phyloP scores from a whole-genome alignment of 768 basidiomycete genomes.

The Boletellus sp. region DNA sequence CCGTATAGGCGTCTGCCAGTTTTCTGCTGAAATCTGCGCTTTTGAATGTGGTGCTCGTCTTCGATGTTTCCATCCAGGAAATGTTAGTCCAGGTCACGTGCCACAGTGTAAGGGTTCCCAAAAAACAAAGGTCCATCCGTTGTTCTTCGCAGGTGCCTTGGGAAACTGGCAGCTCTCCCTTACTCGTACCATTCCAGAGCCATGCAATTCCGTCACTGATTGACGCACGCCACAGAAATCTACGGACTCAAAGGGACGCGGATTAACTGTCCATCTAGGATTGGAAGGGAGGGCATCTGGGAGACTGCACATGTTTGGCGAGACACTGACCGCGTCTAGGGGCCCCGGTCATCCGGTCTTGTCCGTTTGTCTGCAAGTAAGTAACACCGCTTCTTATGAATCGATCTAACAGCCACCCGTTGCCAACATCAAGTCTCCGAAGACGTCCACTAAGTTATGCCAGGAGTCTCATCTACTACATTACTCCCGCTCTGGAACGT shows the following conservation, averaged over 20 bases:
- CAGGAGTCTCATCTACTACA: constrained; percentile 86
- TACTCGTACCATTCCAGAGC: too few relatives aligned
- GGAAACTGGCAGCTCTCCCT: too few relatives aligned
- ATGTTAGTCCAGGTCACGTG: too few relatives aligned
- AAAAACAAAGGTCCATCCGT: too few relatives aligned
- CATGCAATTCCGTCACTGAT: too few relatives aligned
- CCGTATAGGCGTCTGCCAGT: too few relatives aligned
- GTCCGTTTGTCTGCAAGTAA: neutral
- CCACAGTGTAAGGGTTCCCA: too few relatives aligned
- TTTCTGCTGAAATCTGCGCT: too few relatives aligned
- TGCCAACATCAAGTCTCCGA: constrained; percentile 70
- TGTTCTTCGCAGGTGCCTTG: too few relatives aligned
- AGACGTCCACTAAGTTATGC: constrained; percentile 92
- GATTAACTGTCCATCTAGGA: constrained; percentile 67
- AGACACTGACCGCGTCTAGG: constrained; percentile 81
- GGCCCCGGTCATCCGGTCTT: constrained; percentile 57
- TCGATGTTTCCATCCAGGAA: too few relatives aligned
- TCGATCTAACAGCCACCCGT: constrained; percentile 52
- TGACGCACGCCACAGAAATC: constrained; percentile 88
- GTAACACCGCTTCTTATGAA: neutral
- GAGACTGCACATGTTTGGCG: constrained; percentile 89
- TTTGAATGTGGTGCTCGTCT: too few relatives aligned
- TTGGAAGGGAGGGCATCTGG: constrained; percentile 70
- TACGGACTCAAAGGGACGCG: constrained; percentile 78
- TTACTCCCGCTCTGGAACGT: constrained; percentile 74